Conservation (phyloP, 148 eudicot genomes). For the Mesembryanthemum crystallinum region DNA sequence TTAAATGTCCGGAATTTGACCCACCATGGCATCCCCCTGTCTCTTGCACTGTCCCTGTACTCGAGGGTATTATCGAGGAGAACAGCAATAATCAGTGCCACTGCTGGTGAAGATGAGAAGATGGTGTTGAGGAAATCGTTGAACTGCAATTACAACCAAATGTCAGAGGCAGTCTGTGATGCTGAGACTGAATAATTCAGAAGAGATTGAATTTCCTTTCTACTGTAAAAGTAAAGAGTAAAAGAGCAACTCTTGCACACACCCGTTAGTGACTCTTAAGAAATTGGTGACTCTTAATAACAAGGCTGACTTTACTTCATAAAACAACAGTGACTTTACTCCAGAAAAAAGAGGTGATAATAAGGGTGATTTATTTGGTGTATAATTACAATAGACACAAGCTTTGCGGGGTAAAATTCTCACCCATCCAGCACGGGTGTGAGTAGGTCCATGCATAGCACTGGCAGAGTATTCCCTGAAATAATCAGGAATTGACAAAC, state of each 20-base stretch:
- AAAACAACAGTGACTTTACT: no score
- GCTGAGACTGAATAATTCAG: neutral
- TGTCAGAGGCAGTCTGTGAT: neutral
- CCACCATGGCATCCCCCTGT: constrained; percentile 99
- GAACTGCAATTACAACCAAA: constrained; percentile 55
- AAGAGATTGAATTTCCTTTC: neutral
- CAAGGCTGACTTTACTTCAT: no score
- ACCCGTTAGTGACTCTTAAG: no score
- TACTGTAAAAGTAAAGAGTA: neutral
- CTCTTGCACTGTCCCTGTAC: constrained; percentile 80
- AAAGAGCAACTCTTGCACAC: no score
- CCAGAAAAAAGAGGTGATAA: no score
- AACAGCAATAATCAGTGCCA: constrained; percentile 74
- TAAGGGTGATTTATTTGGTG: no score
- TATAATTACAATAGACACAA: no score
- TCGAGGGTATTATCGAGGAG: constrained; percentile 96
- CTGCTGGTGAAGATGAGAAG: constrained; percentile 86
- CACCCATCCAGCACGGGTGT: constrained; percentile 95
- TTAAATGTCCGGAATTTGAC: constrained; percentile 87
- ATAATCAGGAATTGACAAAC: constrained; percentile 88
- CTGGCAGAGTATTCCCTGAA: constrained; percentile 70
- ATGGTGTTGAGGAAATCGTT: constrained; percentile 89
- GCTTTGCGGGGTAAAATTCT: constrained; percentile 13
- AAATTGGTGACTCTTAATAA: no score
- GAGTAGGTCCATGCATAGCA: constrained; percentile 90